Evolutionary conservation across 306 rosid species (phyloP).

Genomic region (Prunus padus): DNA sequence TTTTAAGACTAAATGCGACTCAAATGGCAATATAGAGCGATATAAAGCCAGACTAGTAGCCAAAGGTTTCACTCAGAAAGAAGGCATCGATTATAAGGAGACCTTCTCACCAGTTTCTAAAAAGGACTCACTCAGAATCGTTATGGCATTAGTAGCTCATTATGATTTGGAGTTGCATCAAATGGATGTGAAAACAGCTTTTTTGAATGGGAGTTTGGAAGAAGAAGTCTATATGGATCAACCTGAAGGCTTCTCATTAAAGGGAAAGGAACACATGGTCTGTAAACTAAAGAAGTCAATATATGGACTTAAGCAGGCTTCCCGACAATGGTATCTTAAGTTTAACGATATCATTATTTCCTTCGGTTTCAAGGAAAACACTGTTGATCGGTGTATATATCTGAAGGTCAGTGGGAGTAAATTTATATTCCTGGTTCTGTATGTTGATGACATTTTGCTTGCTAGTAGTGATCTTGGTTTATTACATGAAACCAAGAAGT

Average conservation of each 20-base stretch:
- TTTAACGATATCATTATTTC: not conserved
- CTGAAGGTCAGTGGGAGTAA: not conserved
- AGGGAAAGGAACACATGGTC: not conserved
- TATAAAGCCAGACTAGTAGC: not conserved
- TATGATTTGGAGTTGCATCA: not conserved
- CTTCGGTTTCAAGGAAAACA: not conserved
- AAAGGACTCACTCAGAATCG: not conserved
- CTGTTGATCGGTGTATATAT: not conserved
- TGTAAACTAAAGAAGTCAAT: not conserved
- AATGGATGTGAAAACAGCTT: not conserved
- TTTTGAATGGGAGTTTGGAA: not conserved
- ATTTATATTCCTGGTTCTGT: not conserved
- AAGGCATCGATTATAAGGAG: not conserved
- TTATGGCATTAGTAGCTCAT: not conserved
- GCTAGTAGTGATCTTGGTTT: not conserved
- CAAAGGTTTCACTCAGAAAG: not conserved
- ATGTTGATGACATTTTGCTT: not conserved
- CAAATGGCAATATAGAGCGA: not conserved
- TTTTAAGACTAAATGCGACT: not conserved
- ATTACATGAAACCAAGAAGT: not conserved
- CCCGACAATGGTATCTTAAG: not conserved
- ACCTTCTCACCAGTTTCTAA: not conserved
- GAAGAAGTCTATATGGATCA: not conserved
- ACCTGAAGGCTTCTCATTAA: not conserved
- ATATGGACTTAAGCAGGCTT: not conserved